Evolutionary conservation across 306 rosid species (phyloP), one percentile per base, ranked within the genome.

Genomic region (Acmispon strigosus): DNA sequence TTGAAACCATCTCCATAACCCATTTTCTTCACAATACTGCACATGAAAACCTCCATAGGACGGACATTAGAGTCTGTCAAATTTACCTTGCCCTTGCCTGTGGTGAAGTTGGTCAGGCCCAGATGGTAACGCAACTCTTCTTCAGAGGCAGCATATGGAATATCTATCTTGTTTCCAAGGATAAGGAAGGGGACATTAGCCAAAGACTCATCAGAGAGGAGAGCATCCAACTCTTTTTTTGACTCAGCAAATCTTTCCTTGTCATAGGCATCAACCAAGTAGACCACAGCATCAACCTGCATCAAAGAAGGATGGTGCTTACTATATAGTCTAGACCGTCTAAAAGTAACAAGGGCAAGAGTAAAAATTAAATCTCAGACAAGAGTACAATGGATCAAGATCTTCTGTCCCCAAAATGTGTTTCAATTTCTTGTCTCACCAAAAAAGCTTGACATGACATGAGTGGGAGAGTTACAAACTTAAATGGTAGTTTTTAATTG

Each of bases 1-100:
- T 85, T 87, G 90, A 89, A 87, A 34, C 90, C 96, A 70, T 87
- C 96, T 39, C 96, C 96, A 15, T 87, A 89, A 51, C 96, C 96
- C 96, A 89, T 89, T 86, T 89, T 89, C 75, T 86, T 72, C 34
- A 89, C 96, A 47, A 89, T 80, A 64, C 92, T 89, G 83, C 96
- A 87, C 96, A 89, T 89, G 90, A 87, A 89, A 8, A 87, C 92
- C 80, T 87, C 96, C 16, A 87, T 86, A 12, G 90, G 85, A 5
- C 92, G 96, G 66, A 89, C 92, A 42, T 83, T 85, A 1, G 92
- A 83, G 75, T 82, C 96, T 22, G 80, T 7, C 83, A 89, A 9
- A 74, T 64, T 87, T 32, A 87, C 89, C 70, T 85, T 87, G 19
- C 90, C 92, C 81, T 87, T 89, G 44, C 90, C 92, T 0, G 92